A percentile compares a stretch with the other conserved stretches of the same genome.
Evolutionary conservation across 2,329 filamentous ascomycete genomes (phyloP).

Genomic region (Zymoseptoria crescenta): DNA sequence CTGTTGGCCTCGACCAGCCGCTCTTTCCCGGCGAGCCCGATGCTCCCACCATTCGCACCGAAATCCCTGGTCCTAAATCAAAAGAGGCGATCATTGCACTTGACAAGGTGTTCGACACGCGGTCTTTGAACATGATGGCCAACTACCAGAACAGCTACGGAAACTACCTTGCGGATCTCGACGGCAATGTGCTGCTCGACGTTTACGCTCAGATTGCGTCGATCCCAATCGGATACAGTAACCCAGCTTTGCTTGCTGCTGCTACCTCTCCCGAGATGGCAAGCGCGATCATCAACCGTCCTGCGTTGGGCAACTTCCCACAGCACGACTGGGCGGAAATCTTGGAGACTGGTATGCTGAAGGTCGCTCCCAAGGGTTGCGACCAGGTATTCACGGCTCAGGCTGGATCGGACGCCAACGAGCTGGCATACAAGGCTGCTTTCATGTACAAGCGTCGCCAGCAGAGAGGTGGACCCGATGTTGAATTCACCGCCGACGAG

Average conservation of each 20-base stretch:
- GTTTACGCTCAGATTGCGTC: conserved; percentile 90
- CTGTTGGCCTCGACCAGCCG: conserved; percentile 23
- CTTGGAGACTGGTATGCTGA: conserved; percentile 71
- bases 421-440: conserved; percentile 88
- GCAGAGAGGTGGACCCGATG: conserved; percentile 67
- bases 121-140: conserved; percentile 74
- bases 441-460: conserved; percentile 86
- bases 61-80: conserved; percentile 69
- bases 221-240: conserved; percentile 89
- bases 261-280: conserved; percentile 72
- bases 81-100: conserved; percentile 62
- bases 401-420: conserved; percentile 86
- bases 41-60: conserved; percentile 47
- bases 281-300: conserved; percentile 75
- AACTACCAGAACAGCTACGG: conserved; percentile 68
- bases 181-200: conserved; percentile 65
- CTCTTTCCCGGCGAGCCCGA: conserved; percentile 50
- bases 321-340: conserved; percentile 74
- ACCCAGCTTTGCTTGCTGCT: conserved; percentile 62
- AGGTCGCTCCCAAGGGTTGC: conserved; percentile 72
- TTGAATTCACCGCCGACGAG: conserved; percentile 74
- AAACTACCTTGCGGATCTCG: conserved; percentile 71
- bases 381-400: conserved; percentile 87
- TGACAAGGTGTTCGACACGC: conserved; percentile 73
- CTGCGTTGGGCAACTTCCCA: conserved; percentile 85